Evolutionary conservation across 2,329 filamentous ascomycete genomes (phyloP).

Genomic region (Trichoderma cornu-damae): DNA sequence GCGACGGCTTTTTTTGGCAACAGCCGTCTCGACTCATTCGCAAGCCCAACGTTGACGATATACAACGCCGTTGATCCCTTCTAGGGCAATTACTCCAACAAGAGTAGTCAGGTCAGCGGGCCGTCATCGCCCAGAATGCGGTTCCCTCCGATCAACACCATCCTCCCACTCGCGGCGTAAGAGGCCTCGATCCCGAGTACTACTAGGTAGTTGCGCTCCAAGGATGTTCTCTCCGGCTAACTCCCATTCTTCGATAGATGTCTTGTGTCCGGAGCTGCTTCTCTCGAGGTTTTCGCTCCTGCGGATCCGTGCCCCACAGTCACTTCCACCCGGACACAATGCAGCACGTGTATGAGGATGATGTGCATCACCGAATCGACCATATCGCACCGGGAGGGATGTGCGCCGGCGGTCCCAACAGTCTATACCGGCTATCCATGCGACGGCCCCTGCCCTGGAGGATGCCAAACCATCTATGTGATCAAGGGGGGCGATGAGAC

Average conservation of each 20-base stretch:
- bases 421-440: not conserved
- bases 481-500: not conserved
- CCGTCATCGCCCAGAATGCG: not conserved
- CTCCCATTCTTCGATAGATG: not conserved
- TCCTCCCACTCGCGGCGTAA: not conserved
- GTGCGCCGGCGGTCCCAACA: not conserved
- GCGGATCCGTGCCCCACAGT: not conserved
- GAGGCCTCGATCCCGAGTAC: not conserved
- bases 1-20: too few relatives aligned
- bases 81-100: not conserved
- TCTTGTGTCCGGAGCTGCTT: not conserved
- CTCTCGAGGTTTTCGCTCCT: not conserved
- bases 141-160: not conserved
- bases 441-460: not conserved
- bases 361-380: not conserved
- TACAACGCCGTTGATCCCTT: not conserved
- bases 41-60: not conserved
- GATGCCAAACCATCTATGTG: not conserved
- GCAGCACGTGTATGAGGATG: not conserved
- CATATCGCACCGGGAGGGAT: not conserved
- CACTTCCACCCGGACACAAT: not conserved
- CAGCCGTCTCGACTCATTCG: not conserved
- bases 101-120: not conserved
- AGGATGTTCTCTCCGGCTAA: not conserved
- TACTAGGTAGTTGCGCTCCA: too few relatives aligned